Percentiles rank a stretch among this genome's conserved stretches.
Conservation (phyloP, 768 basidiomycete species). For the Boletus rubropictus region DNA sequence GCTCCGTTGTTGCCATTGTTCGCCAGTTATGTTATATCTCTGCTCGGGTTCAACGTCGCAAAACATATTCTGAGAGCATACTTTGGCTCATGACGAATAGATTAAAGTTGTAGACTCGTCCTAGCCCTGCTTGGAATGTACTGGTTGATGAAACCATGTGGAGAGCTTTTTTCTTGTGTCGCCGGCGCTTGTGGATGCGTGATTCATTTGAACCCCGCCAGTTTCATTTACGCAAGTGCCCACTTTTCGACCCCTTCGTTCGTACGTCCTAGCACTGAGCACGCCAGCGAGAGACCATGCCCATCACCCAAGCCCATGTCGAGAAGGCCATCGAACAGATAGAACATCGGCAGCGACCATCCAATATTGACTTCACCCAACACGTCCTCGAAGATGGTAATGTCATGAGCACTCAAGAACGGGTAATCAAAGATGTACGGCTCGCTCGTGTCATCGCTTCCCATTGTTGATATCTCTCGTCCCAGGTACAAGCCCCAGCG, state of each 20-base stretch:
- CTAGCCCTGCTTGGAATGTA: neutral
- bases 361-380: slow-evolving; percentile 83
- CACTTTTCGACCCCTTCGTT: slow-evolving; percentile 2
- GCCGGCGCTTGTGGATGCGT: neutral
- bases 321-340: slow-evolving; percentile 34
- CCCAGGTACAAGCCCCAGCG: slow-evolving; percentile 94
- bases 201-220: slow-evolving; percentile 29
- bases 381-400: slow-evolving; percentile 91
- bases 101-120: neutral
- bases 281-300: slow-evolving; percentile 22
- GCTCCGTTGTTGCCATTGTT: slow-evolving; percentile 85
- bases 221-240: slow-evolving; percentile 16
- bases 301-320: slow-evolving; percentile 32
- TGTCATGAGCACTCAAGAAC: slow-evolving; percentile 86
- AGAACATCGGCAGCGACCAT: slow-evolving; percentile 42
- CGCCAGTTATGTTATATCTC: slow-evolving; percentile 75
- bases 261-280: slow-evolving; percentile 2
- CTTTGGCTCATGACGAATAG: slow-evolving; percentile 48
- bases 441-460: neutral
- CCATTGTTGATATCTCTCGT: slow-evolving; percentile 3
- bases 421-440: slow-evolving; percentile 91
- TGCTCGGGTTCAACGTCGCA: slow-evolving; percentile 89
- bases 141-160: slow-evolving; percentile 12
- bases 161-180: neutral
- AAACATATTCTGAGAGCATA: slow-evolving; percentile 74